Conservation (phyloP, 169 alveolate species). For the Theileria sp. region DNA sequence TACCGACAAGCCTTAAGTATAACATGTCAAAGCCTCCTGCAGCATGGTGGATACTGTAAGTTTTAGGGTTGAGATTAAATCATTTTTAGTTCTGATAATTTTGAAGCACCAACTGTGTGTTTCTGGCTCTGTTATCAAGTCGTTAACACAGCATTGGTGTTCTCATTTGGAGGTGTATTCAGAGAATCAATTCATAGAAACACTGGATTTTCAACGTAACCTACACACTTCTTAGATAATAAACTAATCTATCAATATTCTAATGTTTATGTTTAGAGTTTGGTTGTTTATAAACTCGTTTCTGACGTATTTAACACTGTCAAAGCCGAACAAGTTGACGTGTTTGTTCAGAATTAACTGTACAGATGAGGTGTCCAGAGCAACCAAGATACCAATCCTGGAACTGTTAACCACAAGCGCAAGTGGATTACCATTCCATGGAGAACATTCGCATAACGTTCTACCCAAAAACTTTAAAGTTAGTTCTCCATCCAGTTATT, state of each 20-base stretch:
- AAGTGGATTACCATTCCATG: constrained; percentile 82
- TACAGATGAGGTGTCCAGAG: constrained; percentile 77
- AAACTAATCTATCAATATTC: neutral
- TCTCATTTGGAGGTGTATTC: constrained; percentile 82
- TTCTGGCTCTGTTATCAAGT: constrained; percentile 83
- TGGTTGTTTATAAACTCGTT: constrained; percentile 67
- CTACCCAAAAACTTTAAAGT: constrained; percentile 71
- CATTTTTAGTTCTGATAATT: constrained; percentile 80
- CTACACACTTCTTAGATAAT: neutral
- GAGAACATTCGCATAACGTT: constrained; percentile 81
- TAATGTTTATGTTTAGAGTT: constrained; percentile 45
- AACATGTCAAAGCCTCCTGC: constrained; percentile 71
- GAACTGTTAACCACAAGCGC: constrained; percentile 78
- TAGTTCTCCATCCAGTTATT: constrained; percentile 8
- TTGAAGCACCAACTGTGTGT: constrained; percentile 80
- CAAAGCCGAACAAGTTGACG: constrained; percentile 81
- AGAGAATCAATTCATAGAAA: constrained; percentile 75
- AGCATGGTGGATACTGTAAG: constrained; percentile 84
- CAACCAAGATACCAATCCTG: constrained; percentile 73
- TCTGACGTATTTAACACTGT: constrained; percentile 69
- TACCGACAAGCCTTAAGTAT: constrained; percentile 67
- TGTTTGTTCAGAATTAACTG: constrained; percentile 88
- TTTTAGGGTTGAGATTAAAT: neutral
- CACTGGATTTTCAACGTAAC: constrained; percentile 74
- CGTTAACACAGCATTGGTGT: constrained; percentile 81